Evolutionary conservation across 352 stramenopile genomes (phyloP).

Genomic region (Aphanomyces astaci): DNA sequence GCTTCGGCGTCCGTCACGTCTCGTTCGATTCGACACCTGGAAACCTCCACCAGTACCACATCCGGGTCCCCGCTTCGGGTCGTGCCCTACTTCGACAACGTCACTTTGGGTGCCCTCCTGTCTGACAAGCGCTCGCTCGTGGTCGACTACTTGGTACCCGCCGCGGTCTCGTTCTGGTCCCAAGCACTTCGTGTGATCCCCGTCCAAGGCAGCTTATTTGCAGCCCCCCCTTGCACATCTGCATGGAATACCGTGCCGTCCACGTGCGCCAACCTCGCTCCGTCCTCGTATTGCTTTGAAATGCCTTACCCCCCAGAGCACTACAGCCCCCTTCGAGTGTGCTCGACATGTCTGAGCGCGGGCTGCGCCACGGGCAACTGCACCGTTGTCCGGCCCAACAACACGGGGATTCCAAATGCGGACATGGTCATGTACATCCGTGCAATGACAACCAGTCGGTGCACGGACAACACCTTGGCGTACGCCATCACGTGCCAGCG

Average conservation of each 20-base stretch:
- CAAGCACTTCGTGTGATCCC: slow-evolving; percentile 49
- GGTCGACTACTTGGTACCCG: slow-evolving; percentile 45
- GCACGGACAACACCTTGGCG: slow-evolving; percentile 41
- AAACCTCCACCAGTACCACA: background rate
- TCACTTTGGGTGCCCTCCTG: background rate
- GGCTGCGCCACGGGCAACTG: slow-evolving; percentile 42
- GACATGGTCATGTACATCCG: slow-evolving; percentile 74
- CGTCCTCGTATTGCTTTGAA: slow-evolving; percentile 54
- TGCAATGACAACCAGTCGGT: slow-evolving; percentile 42
- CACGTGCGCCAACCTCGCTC: slow-evolving; percentile 46
- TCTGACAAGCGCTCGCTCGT: slow-evolving; percentile 24
- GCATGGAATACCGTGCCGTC: slow-evolving; percentile 50
- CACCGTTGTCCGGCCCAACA: background rate
- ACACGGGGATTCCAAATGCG: slow-evolving; percentile 29
- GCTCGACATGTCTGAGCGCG: slow-evolving; percentile 34
- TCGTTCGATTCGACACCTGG: background rate
- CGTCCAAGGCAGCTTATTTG: slow-evolving; percentile 51
- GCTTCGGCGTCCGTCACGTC: background rate
- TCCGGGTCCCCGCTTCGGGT: background rate
- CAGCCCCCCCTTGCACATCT: slow-evolving; percentile 46
- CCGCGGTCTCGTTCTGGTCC: slow-evolving; percentile 54
- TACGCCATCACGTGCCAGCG: slow-evolving; percentile 78
- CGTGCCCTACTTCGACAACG: background rate
- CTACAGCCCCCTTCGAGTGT: slow-evolving; percentile 45
- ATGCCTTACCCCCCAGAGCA: slow-evolving; percentile 58